Base-by-base conservation (phyloP, 2,329 filamentous ascomycete genomes). In the Exophiala sp. region DNA sequence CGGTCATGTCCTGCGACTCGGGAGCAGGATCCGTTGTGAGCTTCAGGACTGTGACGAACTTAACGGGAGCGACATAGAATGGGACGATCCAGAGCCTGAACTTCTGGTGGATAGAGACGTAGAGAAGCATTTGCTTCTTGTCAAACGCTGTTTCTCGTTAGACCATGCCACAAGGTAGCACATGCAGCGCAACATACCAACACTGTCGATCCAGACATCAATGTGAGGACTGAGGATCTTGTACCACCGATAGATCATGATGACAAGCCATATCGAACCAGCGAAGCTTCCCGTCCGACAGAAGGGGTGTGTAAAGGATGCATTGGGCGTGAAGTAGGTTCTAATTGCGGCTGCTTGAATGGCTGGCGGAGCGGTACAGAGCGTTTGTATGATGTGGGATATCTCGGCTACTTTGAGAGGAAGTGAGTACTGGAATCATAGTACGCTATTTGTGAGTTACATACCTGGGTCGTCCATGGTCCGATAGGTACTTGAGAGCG, bases 1-100 rank as follows among this genome's bases (percentile, higher is more conserved):
- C 32, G 2, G 29, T 20, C 20, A 20, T 5, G 20, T 56, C 68
- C 63, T 47, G 75, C 67, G 29, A 74, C 72, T 11, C 71, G 68
- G 18, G 87, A 77, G 33, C 75, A 68, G 2, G 88, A 72, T 42
- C 70, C 12, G 77, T 77, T 1, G 75, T 75, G 12, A 92, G 80
- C 36, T 80, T 73, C 3, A 92, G 73, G 24, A 90, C 83, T 0
- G 84, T 85, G 12, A 87, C 84, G 9, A 92, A 80, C 5, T 77
- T 76, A 11, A 89, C 87, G 1, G 80, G 78, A 2, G 87, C 80
- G 38, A 79, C 77, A 73, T 91, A 87, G 65, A 91, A 84, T 2
- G 90, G 89, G 14, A 95, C 69, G 61, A 89, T 77, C 83, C 87
- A 92, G 62, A 94, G 75, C 29, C 83, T 79, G 71, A 95, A 94